phyloP scores from a whole-genome alignment of 257 asterid genomes.

The Penstemon davidsonii region DNA sequence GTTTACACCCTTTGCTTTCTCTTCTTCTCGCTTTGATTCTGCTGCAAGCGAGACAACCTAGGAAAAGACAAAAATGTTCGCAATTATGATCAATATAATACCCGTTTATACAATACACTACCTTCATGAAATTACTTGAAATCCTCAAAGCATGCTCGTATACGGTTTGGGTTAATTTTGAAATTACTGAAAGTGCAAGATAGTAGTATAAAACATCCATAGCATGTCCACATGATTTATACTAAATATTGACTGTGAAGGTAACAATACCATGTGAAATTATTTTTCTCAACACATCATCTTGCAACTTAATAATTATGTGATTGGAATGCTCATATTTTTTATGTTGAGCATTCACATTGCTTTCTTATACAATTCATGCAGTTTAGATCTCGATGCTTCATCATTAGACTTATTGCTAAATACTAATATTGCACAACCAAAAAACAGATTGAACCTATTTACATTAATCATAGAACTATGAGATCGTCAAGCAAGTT shows the following conservation, averaged over 20 bases:
- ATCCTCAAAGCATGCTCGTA: background rate
- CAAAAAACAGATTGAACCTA: background rate
- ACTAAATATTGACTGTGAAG: background rate
- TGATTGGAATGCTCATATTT: no score
- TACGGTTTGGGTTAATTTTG: background rate
- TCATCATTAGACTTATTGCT: no score
- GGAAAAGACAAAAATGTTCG: slow-evolving; percentile 18
- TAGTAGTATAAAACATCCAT: background rate
- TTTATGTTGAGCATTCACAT: no score
- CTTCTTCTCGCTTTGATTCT: slow-evolving; percentile 82
- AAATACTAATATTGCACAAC: background rate
- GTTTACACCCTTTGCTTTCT: slow-evolving; percentile 77
- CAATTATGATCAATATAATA: slow-evolving; percentile 22
- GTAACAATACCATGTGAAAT: background rate
- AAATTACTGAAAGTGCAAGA: background rate
- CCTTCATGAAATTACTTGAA: no score
- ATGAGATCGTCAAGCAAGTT: no score
- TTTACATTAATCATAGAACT: no score
- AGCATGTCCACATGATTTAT: background rate
- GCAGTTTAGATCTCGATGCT: no score
- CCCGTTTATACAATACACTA: background rate
- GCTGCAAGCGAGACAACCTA: slow-evolving; percentile 75
- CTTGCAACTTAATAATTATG: no score
- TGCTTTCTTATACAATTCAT: no score
- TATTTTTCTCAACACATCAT: no score